Base-by-base conservation (phyloP, 2,329 filamentous ascomycete genomes). In the Aspergillus novoparasiticus region DNA sequence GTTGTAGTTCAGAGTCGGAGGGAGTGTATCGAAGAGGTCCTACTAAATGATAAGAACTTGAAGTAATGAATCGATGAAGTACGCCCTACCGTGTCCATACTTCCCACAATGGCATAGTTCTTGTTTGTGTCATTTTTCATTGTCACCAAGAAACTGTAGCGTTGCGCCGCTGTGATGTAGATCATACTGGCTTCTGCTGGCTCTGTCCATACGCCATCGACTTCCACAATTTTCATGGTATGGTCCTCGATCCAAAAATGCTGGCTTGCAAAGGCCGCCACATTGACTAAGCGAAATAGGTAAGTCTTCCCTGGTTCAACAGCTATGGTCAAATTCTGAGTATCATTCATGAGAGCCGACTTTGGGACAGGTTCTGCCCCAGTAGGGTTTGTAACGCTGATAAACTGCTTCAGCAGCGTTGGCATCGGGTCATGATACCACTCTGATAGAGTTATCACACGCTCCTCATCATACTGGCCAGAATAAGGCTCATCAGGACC, bases 251-350 rank as follows among this genome's bases (percentile, higher is more conserved):
- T 80, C 56, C 77, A 81, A 63, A 86, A 77, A 62, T 83, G 83
- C 66, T 85, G 83, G 26, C 76, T 78, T 1, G 81, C 82, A 75
- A 94, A 93, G 11, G 90, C 90, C 19, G 88, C 90, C 16, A 92
- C 88, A 69, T 93, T 94, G 72, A 92, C 82, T 68, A 93, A 79
- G 32, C 89, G 88, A 70, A 94, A 82, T n/a, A 92, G 79, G 63
- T 94, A 94, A 0, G 89, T 93, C 66, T 86, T 91, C 1, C 86
- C 85, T 0, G 90, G 85, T 66, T 89, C 71, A 10, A 93, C 84
- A 0, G 81, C 63, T 9, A 92, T 72, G 1, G 77, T 85, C 6
- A 86, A 75, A 62, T 89, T 85, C 65, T 85, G 82, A 0, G 87
- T 89, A 65, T 94, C 89, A 59, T 91, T 92, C 69, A 91, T 82